A percentile compares a stretch with the other conserved stretches of the same genome.
Evolutionary conservation across 2,329 filamentous ascomycete species (phyloP).

Genomic region (Tolypocladium paradoxum): DNA sequence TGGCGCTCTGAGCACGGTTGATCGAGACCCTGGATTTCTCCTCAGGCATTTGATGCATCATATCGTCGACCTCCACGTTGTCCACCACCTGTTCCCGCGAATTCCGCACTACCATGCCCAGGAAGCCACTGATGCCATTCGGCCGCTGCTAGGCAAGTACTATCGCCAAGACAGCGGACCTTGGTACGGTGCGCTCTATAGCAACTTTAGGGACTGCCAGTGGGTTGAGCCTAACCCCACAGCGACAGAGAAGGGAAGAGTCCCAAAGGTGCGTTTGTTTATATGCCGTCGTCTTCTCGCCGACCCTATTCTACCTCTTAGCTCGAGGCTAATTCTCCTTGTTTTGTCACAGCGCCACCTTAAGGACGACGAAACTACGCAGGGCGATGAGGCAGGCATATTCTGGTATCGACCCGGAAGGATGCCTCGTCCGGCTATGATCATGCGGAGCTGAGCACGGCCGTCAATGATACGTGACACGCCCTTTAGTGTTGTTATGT

Average conservation of each 20-base stretch:
- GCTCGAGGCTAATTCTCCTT: no score
- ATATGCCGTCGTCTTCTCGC: no score
- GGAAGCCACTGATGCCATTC: slow-evolving; percentile 54
- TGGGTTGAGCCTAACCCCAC: not conserved
- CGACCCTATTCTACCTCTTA: no score
- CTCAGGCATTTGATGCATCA: slow-evolving; percentile 53
- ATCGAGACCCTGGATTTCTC: slow-evolving; percentile 52
- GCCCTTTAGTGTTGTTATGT: no score
- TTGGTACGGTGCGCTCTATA: not conserved
- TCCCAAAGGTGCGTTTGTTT: not conserved
- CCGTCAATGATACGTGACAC: no score
- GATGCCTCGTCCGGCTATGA: not conserved
- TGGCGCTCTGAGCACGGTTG: slow-evolving; percentile 50
- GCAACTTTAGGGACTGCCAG: not conserved
- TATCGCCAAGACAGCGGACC: slow-evolving; percentile 45
- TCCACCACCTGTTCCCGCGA: slow-evolving; percentile 45
- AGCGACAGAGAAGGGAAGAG: not conserved
- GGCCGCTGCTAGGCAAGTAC: slow-evolving; percentile 82
- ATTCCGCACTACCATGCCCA: slow-evolving; percentile 37
- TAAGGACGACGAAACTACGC: no score
- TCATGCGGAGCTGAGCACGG: not conserved
- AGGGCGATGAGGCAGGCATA: not conserved
- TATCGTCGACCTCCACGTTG: slow-evolving; percentile 49
- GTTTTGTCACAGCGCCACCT: not conserved
- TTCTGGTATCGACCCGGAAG: not conserved